Evolutionary conservation across 2,329 filamentous ascomycete species (phyloP).

Genomic region (Ceratocystis ficicola): DNA sequence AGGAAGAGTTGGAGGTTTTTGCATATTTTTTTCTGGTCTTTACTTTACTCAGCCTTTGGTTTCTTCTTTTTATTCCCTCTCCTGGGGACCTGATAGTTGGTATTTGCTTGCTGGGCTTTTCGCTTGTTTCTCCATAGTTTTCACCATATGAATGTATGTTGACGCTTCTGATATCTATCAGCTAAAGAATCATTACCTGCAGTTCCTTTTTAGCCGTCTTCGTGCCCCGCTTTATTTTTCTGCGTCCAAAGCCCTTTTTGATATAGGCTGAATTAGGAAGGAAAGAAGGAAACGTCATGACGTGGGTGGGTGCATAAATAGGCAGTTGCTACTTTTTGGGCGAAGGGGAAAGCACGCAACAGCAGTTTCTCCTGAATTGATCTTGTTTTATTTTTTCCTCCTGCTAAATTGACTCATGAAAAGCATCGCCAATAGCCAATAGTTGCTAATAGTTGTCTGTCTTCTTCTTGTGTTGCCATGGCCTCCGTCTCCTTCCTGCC

Average conservation of each 20-base stretch:
- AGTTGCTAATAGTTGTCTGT: no score
- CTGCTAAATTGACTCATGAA: no score
- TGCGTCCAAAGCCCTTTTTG: no score
- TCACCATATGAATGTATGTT: not conserved
- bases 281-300: not conserved
- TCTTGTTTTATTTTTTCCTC: no score
- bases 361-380: no score
- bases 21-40: not conserved
- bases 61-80: conserved; percentile 5
- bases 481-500: conserved; percentile 55
- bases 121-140: not conserved
- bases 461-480: not conserved
- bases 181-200: no score
- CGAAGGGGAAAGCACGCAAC: no score
- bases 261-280: not conserved
- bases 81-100: not conserved
- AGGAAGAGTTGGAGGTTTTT: not conserved
- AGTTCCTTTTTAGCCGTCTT: no score
- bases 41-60: conserved; percentile 8
- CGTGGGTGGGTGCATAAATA: not conserved
- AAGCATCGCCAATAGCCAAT: no score
- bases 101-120: conserved; percentile 1
- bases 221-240: not conserved
- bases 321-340: not conserved
- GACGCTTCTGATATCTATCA: no score